Evolutionary conservation across 768 basidiomycete genomes (phyloP), one percentile per base, ranked within the genome.

Genomic region (Mycena galericulata): DNA sequence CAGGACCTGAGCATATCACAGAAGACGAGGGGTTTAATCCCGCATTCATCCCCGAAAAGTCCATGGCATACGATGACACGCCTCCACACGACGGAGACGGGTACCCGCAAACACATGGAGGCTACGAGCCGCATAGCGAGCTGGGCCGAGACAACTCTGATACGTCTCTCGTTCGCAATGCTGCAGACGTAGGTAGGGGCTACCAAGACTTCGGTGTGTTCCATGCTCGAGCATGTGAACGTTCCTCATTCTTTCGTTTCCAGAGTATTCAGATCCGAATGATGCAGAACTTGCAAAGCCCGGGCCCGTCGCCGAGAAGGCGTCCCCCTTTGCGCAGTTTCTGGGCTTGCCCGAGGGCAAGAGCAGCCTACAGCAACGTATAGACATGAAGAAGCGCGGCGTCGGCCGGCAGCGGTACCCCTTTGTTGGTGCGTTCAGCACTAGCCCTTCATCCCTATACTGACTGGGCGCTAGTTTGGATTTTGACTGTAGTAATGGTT

Each of bases 331-430:
- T 4, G 74, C 74, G 11, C 79, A 74, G 51, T 81, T 89, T 38
- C 63, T 90, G n/a, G 80, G 81, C 15, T 27, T 58, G 29, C 41
- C 22, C 15, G 73, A 73, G 38, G 87, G 84, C 12, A 84, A 80
- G 64, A 90, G 90, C 64, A 91, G 92, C 6, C 43, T 92, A 32
- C 88, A 93, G 68, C 92, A 97, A 74, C 87, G 92, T 54, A 96
- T 98, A 75, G 92, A 96, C 75, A 86, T 94, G 75, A 97, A 97
- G 84, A 92, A 88, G 76, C 86, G 92, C 32, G 95, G 95, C 1
- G 86, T 97, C 53, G 93, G 92, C 9, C 86, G 93, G 24, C 97
- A 98, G 79, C 87, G 77, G 68, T 86, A 92, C 77, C 94, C 95
- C 34, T 88, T 91, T 68, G 86, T 91, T 46, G 92, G 95, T 95